Evolutionary conservation across 306 rosid genomes (phyloP), one percentile per base, ranked within the genome.

Genomic region (Abrus precatorius): DNA sequence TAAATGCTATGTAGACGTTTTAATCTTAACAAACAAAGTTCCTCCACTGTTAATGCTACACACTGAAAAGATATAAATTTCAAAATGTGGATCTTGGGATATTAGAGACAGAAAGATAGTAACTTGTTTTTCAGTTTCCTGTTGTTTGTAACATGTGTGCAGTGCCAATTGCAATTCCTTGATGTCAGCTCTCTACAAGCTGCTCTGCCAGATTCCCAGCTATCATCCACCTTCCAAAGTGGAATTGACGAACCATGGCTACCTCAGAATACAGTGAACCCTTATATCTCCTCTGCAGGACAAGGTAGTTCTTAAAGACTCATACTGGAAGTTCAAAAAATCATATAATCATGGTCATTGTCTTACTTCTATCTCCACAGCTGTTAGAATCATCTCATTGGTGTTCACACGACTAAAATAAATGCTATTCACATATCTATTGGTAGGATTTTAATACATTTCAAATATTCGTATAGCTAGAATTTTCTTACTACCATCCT

Each of bases 241-340:
- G 90, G 79, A 83, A 78, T 81, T 5, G 84, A 89, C 73, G 89
- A 88, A 79, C 84, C 93, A 66, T 92, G 97, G 95, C 86, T 91
- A 57, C 83, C 93, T 6, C 89, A 84, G 76, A 87, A 81, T 82
- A 40, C 57, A 29, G 56, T 55, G 63, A 30, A 62, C 56, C 83
- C 97, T 2, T 89, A 81, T 78, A 52, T 84, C 64, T 84, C 92
- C 32, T 74, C 87, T 45, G 74, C 85, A 33, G 93, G 89, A 81
- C 89, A 87, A 81, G 97, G 97, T 92, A 80, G 47, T 68, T 9
- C 45, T 87, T 36, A 66, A 44, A 53, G 68, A 64, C 69, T 72
- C 69, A 49, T 52, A 33, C 62, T 13, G 59, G 59, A 72, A 59
- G 68, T 69, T 69, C 44, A 60, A 56, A 44, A 72, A 61, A 28